These are phyloP conservation scores for Vitis hybrid DNA, from an alignment of 177 flowering plant species.

Conservation along the genomic window DNA sequence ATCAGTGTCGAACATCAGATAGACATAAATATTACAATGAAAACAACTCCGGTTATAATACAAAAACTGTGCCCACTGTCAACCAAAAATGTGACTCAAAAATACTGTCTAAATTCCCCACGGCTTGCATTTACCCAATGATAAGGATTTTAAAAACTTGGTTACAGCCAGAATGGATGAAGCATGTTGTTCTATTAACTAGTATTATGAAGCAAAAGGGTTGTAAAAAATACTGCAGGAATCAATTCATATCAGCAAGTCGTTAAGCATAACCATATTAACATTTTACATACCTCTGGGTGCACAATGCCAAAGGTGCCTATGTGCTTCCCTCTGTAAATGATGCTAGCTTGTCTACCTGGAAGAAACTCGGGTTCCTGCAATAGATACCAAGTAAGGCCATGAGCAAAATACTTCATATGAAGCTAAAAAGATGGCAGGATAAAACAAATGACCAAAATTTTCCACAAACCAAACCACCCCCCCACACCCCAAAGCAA, in stretches of 20 bases:
- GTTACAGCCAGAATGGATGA: not conserved
- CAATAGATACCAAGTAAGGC: slow-evolving; percentile 2
- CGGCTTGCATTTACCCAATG: no score
- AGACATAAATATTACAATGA: no score
- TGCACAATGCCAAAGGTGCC: slow-evolving; percentile 92
- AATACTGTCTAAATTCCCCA: no score
- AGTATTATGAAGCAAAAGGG: not conserved
- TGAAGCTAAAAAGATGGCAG: not conserved
- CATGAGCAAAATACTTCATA: not conserved
- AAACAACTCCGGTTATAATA: no score
- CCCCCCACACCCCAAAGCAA: not conserved
- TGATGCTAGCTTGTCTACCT: slow-evolving; percentile 82
- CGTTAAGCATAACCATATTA: not conserved
- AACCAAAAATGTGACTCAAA: no score
- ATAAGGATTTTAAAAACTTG: not conserved
- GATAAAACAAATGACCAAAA: not conserved
- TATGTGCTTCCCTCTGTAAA: slow-evolving; percentile 63
- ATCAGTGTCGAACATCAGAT: no score
- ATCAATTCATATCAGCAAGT: not conserved
- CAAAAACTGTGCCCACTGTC: no score
- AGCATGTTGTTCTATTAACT: not conserved
- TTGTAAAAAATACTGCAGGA: not conserved
- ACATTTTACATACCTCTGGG: slow-evolving; percentile 64
- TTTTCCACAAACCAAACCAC: not conserved
- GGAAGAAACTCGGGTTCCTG: slow-evolving; percentile 87